Conservation (phyloP, 2,329 filamentous ascomycete genomes). For the Aspergillus bombycis region DNA sequence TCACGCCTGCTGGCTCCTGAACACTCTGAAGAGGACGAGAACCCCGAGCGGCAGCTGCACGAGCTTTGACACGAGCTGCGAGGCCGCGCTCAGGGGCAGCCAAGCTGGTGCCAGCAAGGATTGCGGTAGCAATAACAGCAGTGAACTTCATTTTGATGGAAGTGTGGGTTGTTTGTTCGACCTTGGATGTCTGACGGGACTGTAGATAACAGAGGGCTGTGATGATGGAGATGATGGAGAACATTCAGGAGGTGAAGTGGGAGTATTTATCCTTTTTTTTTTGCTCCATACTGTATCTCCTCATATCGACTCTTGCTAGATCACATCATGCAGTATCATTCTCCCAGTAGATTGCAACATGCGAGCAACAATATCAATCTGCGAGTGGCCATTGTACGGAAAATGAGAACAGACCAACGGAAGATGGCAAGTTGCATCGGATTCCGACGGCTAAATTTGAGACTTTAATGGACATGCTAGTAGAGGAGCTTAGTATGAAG, state of each 20-base stretch:
- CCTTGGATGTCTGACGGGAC: neutral
- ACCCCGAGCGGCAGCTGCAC: slow-evolving; percentile 30
- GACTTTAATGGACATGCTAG: neutral
- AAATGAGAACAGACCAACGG: neutral
- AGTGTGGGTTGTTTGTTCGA: neutral
- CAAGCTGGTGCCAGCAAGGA: slow-evolving; percentile 47
- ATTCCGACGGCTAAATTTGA: neutral
- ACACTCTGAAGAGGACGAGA: slow-evolving; percentile 35
- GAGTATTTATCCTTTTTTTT: slow-evolving; percentile 1
- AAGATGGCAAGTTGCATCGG: neutral
- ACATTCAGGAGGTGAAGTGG: neutral
- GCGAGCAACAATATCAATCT: neutral
- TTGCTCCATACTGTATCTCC: neutral
- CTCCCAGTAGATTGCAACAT: neutral
- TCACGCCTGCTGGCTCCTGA: slow-evolving; percentile 32
- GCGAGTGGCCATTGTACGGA: neutral
- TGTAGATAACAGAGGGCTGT: neutral
- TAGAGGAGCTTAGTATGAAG: neutral
- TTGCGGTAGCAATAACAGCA: slow-evolving; percentile 37
- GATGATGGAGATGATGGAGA: neutral
- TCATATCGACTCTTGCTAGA: neutral
- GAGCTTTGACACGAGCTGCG: slow-evolving; percentile 30
- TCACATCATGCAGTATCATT: neutral
- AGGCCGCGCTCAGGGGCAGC: slow-evolving; percentile 51
- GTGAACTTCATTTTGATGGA: slow-evolving; percentile 53